Percentiles rank a stretch among this genome's conserved stretches.
Conservation (phyloP, 2,329 filamentous ascomycete species). For the Tolypocladium inflatum region DNA sequence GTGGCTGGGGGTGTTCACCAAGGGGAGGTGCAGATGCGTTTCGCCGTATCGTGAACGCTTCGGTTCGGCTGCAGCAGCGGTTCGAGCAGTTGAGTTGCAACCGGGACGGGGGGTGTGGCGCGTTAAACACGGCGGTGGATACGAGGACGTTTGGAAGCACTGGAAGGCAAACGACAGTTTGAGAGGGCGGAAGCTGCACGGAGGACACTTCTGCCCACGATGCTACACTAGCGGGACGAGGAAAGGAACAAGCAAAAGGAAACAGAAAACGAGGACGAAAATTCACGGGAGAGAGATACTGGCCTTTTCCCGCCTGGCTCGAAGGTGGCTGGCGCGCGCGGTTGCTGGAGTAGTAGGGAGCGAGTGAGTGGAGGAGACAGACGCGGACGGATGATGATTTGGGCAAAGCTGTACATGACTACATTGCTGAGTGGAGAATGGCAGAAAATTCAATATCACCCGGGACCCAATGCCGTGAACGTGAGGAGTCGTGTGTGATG, state of each 20-base stretch:
- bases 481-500: background rate
- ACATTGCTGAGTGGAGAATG: slow-evolving; percentile 15
- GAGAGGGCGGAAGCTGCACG: slow-evolving; percentile 7
- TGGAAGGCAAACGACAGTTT: slow-evolving; percentile 15
- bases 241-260: slow-evolving; percentile 2
- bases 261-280: background rate
- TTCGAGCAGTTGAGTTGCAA: slow-evolving; percentile 1
- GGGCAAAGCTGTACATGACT: slow-evolving; percentile 21
- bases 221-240: background rate
- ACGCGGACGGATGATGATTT: slow-evolving; percentile 17
- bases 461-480: background rate
- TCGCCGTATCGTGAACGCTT: background rate
- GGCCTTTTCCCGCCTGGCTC: slow-evolving; percentile 6
- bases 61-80: background rate
- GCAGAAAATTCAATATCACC: slow-evolving; percentile 6
- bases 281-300: slow-evolving; percentile 4
- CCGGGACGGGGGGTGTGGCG: background rate
- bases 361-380: slow-evolving; percentile 13
- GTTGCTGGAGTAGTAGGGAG: slow-evolving; percentile 15
- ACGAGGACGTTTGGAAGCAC: slow-evolving; percentile 19
- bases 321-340: slow-evolving; percentile 10
- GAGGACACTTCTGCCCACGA: background rate
- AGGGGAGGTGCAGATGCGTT: background rate
- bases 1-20: too few species aligned
- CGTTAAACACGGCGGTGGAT: slow-evolving; percentile 18